These are phyloP conservation scores for Nemania sp. DNA, from an alignment of 2,329 filamentous ascomycete species.

Conservation along the genomic window DNA sequence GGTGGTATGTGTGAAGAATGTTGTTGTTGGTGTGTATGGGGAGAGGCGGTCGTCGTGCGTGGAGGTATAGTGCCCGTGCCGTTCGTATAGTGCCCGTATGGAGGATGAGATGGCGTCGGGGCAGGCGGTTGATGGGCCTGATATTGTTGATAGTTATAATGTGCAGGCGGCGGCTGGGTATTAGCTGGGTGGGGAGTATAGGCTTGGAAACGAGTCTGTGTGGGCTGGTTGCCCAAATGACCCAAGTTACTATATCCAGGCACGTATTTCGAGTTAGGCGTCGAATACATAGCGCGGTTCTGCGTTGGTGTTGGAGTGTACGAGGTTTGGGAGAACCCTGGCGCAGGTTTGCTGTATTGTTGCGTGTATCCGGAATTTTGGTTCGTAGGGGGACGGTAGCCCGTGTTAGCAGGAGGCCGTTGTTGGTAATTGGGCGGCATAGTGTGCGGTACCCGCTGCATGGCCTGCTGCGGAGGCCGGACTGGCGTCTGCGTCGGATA, in stretches of 20 bases:
- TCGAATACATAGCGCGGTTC: slow-evolving; percentile 42
- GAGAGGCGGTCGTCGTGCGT: slow-evolving; percentile 38
- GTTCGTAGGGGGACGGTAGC: slow-evolving; percentile 55
- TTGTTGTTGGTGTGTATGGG: slow-evolving; percentile 37
- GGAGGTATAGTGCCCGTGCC: slow-evolving; percentile 33
- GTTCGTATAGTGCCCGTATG: slow-evolving; percentile 38
- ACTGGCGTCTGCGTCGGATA: slow-evolving; percentile 49
- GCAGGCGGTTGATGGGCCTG: slow-evolving; percentile 35
- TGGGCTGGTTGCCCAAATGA: slow-evolving; percentile 47
- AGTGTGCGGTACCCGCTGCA: slow-evolving; percentile 46
- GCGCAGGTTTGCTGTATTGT: slow-evolving; percentile 56
- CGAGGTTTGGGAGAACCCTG: slow-evolving; percentile 55
- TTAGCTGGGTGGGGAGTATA: slow-evolving; percentile 35
- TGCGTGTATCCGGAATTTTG: slow-evolving; percentile 48
- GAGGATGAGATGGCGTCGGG: slow-evolving; percentile 34
- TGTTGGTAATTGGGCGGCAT: slow-evolving; percentile 44
- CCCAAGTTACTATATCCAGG: slow-evolving; percentile 45
- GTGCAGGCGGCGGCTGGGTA: slow-evolving; percentile 32
- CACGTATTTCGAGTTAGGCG: slow-evolving; percentile 45
- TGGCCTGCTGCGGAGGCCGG: slow-evolving; percentile 43
- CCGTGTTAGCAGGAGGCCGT: slow-evolving; percentile 45
- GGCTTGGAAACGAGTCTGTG: slow-evolving; percentile 39
- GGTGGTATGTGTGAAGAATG: slow-evolving; percentile 37
- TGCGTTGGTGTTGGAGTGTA: slow-evolving; percentile 49
- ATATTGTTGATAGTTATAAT: slow-evolving; percentile 34